phyloP scores from a whole-genome alignment of 495 filamentous ascomycete genomes.

The Talaromyces stipitatus region DNA sequence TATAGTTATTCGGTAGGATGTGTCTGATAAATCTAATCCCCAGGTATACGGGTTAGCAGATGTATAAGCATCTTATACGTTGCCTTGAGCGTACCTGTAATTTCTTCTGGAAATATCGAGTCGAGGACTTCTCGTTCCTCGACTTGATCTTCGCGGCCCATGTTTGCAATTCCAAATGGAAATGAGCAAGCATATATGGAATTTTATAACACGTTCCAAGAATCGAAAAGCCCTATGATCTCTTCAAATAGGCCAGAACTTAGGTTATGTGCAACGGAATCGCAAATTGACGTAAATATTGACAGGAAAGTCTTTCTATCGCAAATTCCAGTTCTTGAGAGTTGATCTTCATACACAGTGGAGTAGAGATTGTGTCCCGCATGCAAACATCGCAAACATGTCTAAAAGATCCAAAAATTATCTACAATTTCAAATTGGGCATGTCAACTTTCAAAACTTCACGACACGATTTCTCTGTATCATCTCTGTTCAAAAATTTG shows the following conservation, averaged over 20 bases:
- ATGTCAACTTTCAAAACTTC: not conserved
- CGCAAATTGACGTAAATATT: too few relatives aligned
- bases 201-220: not conserved
- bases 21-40: constrained; percentile 72
- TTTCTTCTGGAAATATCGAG: constrained; percentile 97
- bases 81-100: constrained; percentile 54
- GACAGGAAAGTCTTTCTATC: not conserved
- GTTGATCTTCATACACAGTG: not conserved
- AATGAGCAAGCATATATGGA: constrained; percentile 18
- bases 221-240: not conserved
- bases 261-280: too few relatives aligned
- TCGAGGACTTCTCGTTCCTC: constrained; percentile 97
- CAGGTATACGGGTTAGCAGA: constrained; percentile 8
- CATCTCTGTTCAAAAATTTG: too few relatives aligned
- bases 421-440: not conserved
- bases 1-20: constrained; percentile 76
- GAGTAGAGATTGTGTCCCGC: constrained; percentile 22
- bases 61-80: not conserved
- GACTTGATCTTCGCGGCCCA: constrained; percentile 89
- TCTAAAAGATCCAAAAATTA: constrained; percentile 1
- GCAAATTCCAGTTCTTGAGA: not conserved
- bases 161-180: constrained; percentile 31
- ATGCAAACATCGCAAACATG: constrained; percentile 43
- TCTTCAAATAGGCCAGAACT: not conserved
- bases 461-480: not conserved